A percentile compares a stretch with the other conserved stretches of the same genome.
These are phyloP conservation scores for Mrakia blollopis DNA, from an alignment of 768 basidiomycete species.

Conservation along the genomic window DNA sequence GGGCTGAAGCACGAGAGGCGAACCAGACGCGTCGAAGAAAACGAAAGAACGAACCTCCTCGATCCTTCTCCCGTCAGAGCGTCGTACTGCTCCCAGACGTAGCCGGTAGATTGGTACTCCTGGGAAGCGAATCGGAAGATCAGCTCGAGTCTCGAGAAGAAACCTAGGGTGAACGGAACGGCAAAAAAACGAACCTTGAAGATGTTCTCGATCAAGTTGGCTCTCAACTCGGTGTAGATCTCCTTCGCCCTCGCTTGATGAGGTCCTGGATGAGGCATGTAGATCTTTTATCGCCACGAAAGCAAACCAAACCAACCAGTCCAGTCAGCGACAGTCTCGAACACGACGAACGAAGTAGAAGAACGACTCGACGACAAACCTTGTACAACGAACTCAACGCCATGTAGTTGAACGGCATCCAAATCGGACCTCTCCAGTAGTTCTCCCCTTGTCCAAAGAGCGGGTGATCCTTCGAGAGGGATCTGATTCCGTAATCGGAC, in stretches of 20 bases:
- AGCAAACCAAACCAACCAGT: background rate
- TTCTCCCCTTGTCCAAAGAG: conserved; percentile 88
- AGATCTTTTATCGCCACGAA: conserved; percentile 59
- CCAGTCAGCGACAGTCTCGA: background rate
- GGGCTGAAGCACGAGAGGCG: conserved; percentile 2
- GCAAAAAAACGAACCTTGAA: conserved; percentile 50
- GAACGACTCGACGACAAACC: conserved; percentile 46
- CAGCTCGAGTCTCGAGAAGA: background rate
- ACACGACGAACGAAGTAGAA: background rate
- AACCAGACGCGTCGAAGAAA: conserved; percentile 6
- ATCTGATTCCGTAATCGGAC: conserved; percentile 85
- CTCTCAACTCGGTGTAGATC: conserved; percentile 74
- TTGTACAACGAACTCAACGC: conserved; percentile 72
- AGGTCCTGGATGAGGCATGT: conserved; percentile 73
- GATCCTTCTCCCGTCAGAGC: conserved; percentile 72
- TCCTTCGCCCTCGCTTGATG: conserved; percentile 65
- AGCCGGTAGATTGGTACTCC: conserved; percentile 90
- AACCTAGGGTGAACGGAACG: background rate
- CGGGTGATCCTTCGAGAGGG: conserved; percentile 79
- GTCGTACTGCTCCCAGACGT: conserved; percentile 98
- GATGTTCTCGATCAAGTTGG: conserved; percentile 80
- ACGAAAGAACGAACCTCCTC: conserved; percentile 60
- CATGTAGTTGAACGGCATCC: conserved; percentile 97
- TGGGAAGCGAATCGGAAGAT: conserved; percentile 40
- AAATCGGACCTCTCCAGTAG: conserved; percentile 96